Base-by-base conservation (phyloP, 2,329 filamentous ascomycete genomes). In the Aplosporella prunicola region DNA sequence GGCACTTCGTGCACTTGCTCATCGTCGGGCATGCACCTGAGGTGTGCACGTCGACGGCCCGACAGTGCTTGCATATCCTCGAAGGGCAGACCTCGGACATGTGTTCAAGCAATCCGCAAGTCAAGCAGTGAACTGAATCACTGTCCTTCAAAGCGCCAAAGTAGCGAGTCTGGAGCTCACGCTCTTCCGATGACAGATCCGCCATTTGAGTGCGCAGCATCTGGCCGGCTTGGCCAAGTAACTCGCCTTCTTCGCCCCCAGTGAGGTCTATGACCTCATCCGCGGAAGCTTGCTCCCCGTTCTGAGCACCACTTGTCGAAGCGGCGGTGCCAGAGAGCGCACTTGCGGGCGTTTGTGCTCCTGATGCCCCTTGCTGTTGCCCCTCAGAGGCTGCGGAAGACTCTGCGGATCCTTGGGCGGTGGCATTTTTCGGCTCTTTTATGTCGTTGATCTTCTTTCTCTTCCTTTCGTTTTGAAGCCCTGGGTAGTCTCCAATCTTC, bases 1-100 rank as follows among this genome's bases (percentile, higher is more conserved):
- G 69, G 55, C 81, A 85, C 50, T 74, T 76, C 32, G 48, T 51
- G 51, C 76, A 80, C 43, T 72, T 66, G 22, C 56, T 54, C 22
- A 62, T 64, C 5, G 57, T 60, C 9, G 73, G 70, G 45, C 76
- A 80, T 37, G 56, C 60, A 45, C 66, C 65, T 5, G 63, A 58
- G 36, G 63, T 63, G 51, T 80, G 66, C 24, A 56, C 23, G 39
- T 58, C 55, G 55, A 60, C 61, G 8, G 54, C 50, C 23, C 57
- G 53, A 43, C 66, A 69, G 45, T 68, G 59, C 20, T 53, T 44
- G 45, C 66, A 69, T 51, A 61, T 41, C 32, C 61, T 62, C 22
- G 51, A 50, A 4, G 64, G 63, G 46, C 66, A 69, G 22, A 58
- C 50, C 18, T 60, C 54, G 14, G 56, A 51, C 41, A 64, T 48